These are phyloP conservation scores for Nakaseomyces bracarensis DNA, from an alignment of 1,139 yeast genomes.

Conservation along the genomic window DNA sequence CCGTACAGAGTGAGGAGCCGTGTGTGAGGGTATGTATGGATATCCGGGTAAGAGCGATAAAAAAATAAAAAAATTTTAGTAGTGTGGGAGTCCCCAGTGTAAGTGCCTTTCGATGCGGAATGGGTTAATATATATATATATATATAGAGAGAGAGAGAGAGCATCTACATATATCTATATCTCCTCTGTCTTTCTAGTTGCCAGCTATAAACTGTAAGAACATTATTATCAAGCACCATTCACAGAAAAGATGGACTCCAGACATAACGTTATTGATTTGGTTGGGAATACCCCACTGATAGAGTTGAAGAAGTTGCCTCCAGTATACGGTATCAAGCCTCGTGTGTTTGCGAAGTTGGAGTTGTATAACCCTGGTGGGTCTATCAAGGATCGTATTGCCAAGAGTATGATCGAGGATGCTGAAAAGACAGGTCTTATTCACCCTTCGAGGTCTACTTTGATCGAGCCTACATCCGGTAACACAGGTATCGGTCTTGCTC, in stretches of 20 bases:
- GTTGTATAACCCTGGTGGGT: slow-evolving; percentile 84
- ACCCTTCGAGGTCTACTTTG: slow-evolving; percentile 70
- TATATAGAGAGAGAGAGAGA: background rate
- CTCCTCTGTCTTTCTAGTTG: background rate
- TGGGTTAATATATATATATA: no score
- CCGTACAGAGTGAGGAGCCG: background rate
- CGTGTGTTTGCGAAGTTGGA: slow-evolving; percentile 84
- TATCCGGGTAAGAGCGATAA: no score
- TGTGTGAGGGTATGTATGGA: no score
- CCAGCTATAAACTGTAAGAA: no score
- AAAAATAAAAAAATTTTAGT: no score
- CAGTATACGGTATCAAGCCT: slow-evolving; percentile 68
- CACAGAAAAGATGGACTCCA: slow-evolving; percentile 7
- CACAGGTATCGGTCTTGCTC: slow-evolving; percentile 83
- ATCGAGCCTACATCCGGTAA: slow-evolving; percentile 89
- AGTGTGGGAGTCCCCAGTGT: no score
- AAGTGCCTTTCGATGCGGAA: no score
- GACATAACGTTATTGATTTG: slow-evolving; percentile 30
- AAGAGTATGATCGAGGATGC: slow-evolving; percentile 79
- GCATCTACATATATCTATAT: no score
- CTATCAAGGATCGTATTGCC: slow-evolving; percentile 93
- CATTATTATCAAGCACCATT: background rate
- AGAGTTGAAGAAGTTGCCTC: slow-evolving; percentile 66
- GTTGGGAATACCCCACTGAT: slow-evolving; percentile 81
- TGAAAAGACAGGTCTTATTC: slow-evolving; percentile 67